These are phyloP conservation scores for Petrea volubilis DNA, from an alignment of 257 asterid genomes.

Conservation along the genomic window DNA sequence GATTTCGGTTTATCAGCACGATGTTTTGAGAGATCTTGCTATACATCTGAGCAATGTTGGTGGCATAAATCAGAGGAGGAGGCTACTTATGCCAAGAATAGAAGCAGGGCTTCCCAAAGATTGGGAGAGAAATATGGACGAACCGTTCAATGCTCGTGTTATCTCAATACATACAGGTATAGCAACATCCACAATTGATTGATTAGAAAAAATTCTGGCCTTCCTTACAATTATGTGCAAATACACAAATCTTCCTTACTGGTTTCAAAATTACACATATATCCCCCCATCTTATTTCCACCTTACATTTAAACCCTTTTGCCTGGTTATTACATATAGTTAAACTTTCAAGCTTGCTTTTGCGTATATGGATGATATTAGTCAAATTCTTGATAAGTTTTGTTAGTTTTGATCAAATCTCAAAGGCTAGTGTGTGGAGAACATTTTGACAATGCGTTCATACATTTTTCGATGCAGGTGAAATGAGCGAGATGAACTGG, in stretches of 20 bases:
- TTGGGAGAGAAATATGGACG: constrained; percentile 78
- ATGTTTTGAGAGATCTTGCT: constrained; percentile 85
- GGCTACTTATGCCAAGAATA: constrained; percentile 81
- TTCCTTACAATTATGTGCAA: no score
- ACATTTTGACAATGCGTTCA: background rate
- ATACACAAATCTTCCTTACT: no score
- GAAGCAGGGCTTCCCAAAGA: constrained; percentile 74
- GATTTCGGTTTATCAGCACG: constrained; percentile 86
- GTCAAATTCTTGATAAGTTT: no score
- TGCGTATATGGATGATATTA: no score
- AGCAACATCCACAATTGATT: background rate
- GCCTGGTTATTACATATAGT: no score
- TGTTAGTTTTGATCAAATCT: no score
- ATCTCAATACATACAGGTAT: constrained; percentile 85
- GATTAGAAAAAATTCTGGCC: no score
- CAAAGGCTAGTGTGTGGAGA: no score
- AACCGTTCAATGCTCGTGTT: constrained; percentile 79
- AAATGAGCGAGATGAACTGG: constrained; percentile 84
- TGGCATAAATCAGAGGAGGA: constrained; percentile 52
- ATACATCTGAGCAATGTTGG: constrained; percentile 61
- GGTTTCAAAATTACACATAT: no score
- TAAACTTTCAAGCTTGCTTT: no score
- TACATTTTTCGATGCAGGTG: constrained; percentile 44
- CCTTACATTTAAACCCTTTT: no score
- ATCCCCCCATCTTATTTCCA: no score